Evolutionary conservation across 345 rosid species (phyloP).

Genomic region (Balakata baccata): DNA sequence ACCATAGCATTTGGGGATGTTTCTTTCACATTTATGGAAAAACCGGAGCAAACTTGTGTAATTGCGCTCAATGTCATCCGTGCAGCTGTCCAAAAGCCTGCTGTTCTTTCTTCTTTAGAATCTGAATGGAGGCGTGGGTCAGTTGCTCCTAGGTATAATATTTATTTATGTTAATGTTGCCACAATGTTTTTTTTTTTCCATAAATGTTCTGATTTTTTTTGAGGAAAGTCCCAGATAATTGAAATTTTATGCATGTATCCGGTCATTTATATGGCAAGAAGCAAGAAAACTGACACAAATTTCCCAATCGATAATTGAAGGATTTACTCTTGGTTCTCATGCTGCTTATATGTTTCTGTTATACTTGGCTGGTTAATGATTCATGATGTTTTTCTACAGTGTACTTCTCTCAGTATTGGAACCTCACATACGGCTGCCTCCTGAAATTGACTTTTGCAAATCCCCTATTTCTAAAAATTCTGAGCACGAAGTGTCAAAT

Average conservation of each 20-base stretch:
- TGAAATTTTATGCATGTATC: neutral
- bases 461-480: conserved; percentile 33
- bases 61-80: conserved; percentile 66
- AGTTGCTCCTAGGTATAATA: conserved; percentile 70
- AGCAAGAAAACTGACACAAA: conserved; percentile 6
- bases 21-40: conserved; percentile 45
- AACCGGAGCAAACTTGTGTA: conserved; percentile 53
- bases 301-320: neutral
- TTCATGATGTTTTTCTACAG: conserved; percentile 42
- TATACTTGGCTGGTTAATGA: conserved; percentile 11
- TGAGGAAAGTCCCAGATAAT: neutral
- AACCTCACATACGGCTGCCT: conserved; percentile 69
- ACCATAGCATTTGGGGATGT: conserved; percentile 59
- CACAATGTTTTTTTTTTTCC: conserved; percentile 1
- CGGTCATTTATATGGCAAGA: neutral
- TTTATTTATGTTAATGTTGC: conserved; percentile 12
- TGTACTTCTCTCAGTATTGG: conserved; percentile 76
- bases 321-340: neutral
- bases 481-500: conserved; percentile 39
- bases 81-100: conserved; percentile 62
- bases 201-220: neutral
- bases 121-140: conserved; percentile 79
- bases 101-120: conserved; percentile 73
- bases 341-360: conserved; percentile 1
- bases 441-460: conserved; percentile 73